A percentile compares a stretch with the other conserved stretches of the same genome.
Conservation (phyloP, 208 protist species). For the Trypanosoma vivax region DNA sequence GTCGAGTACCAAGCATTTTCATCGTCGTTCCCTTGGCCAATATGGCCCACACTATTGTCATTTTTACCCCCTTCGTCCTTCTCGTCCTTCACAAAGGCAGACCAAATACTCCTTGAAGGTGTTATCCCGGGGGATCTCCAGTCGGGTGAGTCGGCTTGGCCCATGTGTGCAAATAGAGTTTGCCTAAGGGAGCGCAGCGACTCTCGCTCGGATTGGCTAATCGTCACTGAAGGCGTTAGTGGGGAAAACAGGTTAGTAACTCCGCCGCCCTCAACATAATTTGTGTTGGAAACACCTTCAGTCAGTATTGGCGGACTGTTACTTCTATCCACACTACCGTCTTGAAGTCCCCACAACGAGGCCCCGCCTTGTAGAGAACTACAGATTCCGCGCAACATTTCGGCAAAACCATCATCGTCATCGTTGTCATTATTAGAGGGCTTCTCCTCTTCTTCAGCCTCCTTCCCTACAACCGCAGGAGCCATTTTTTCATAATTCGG, state of each 20-base stretch:
- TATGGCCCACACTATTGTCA: background rate
- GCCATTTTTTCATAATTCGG: too few relatives aligned
- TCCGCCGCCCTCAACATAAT: background rate
- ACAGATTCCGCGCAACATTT: slow-evolving; percentile 19
- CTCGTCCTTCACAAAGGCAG: background rate
- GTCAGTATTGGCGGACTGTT: slow-evolving; percentile 1
- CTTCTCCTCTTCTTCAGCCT: background rate
- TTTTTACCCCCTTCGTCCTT: background rate
- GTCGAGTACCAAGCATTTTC: background rate
- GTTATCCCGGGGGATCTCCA: slow-evolving; percentile 12
- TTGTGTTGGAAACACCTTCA: background rate
- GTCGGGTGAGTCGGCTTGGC: slow-evolving; percentile 11
- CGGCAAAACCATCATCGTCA: slow-evolving; percentile 19
- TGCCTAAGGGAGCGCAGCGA: slow-evolving; percentile 41
- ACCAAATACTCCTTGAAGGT: slow-evolving; percentile 1
- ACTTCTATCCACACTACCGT: background rate
- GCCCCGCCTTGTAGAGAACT: slow-evolving; percentile 5
- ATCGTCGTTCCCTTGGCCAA: background rate
- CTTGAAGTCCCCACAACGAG: background rate
- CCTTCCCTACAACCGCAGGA: background rate
- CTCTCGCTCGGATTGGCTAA: slow-evolving; percentile 44
- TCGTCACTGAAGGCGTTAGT: slow-evolving; percentile 28
- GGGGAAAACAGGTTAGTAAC: background rate
- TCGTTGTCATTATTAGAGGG: slow-evolving; percentile 6
- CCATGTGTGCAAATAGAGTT: slow-evolving; percentile 32